A percentile compares a stretch with the other conserved stretches of the same genome.
Conservation (phyloP, 2,329 filamentous ascomycete genomes). For the Parastagonospora nodorum region DNA sequence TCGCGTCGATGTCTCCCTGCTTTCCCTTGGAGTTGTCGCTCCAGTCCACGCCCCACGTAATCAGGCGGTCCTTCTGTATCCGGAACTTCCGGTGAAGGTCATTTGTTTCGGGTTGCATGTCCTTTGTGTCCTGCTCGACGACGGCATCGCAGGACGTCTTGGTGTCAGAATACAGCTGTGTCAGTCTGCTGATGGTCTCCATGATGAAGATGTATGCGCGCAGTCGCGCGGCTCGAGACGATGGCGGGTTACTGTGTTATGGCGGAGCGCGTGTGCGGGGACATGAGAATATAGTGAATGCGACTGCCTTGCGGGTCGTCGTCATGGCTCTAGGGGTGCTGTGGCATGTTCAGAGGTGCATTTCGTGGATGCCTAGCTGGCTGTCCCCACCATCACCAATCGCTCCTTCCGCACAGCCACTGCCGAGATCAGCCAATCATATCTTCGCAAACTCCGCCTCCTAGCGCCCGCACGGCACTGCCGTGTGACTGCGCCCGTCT, state of each 20-base stretch:
- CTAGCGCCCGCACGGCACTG: slow-evolving; percentile 1
- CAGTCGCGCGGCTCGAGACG: slow-evolving; percentile 6
- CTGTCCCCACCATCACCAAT: slow-evolving; percentile 13
- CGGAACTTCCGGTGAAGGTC: slow-evolving; percentile 75
- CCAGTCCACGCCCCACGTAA: slow-evolving; percentile 83
- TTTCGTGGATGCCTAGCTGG: slow-evolving; percentile 38
- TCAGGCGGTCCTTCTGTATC: slow-evolving; percentile 78
- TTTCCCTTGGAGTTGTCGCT: slow-evolving; percentile 65
- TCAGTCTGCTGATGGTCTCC: slow-evolving; percentile 45
- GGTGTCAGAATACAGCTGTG: slow-evolving; percentile 76
- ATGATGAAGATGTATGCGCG: slow-evolving; percentile 23
- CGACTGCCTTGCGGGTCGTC: slow-evolving; percentile 37
- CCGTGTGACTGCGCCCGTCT: slow-evolving; percentile 5
- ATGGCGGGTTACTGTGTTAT: slow-evolving; percentile 18
- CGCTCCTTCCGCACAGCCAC: slow-evolving; percentile 5
- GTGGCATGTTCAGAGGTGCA: slow-evolving; percentile 28
- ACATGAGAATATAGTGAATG: slow-evolving; percentile 27
- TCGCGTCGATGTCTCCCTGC: slow-evolving; percentile 74
- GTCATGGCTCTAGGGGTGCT: slow-evolving; percentile 30
- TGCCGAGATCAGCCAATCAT: background rate
- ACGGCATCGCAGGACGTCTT: slow-evolving; percentile 79
- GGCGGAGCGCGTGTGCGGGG: slow-evolving; percentile 8
- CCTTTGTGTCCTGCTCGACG: slow-evolving; percentile 62
- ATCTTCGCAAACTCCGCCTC: background rate
- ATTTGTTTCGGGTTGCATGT: slow-evolving; percentile 69